Evolutionary conservation across 352 stramenopile genomes (phyloP).

Genomic region (Globisporangium cederbergense): DNA sequence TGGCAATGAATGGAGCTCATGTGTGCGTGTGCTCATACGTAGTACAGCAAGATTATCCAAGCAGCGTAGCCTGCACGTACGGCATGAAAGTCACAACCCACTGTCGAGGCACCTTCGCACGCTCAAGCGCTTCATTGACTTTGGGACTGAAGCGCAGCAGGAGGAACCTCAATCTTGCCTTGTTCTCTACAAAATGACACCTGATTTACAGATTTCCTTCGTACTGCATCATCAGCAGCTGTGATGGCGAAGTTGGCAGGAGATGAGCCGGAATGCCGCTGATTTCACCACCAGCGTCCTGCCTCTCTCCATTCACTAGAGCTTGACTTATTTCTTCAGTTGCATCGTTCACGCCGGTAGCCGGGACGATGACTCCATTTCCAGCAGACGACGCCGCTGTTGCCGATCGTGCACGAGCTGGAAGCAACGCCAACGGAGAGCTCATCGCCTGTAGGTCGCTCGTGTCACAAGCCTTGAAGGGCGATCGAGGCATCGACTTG

Average conservation of each 20-base stretch:
- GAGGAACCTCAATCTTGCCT: too few relatives aligned
- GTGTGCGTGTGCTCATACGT: slow-evolving; percentile 1
- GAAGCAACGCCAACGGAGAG: neutral
- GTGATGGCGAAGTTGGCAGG: slow-evolving; percentile 3
- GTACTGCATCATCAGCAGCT: slow-evolving; percentile 17
- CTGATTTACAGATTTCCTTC: slow-evolving; percentile 14
- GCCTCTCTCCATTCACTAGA: neutral
- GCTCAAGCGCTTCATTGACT: neutral
- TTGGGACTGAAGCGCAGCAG: neutral
- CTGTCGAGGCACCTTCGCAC: neutral
- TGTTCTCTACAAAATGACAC: too few relatives aligned
- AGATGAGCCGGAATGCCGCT: neutral
- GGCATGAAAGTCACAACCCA: neutral
- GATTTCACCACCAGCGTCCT: neutral
- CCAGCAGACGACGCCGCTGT: neutral
- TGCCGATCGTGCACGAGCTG: slow-evolving; percentile 2
- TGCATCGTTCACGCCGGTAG: neutral
- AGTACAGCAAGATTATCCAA: neutral
- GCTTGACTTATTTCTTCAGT: neutral
- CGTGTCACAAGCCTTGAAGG: slow-evolving; percentile 7
- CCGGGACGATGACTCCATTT: neutral
- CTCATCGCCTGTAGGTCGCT: neutral
- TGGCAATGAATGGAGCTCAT: slow-evolving; percentile 9
- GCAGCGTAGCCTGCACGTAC: neutral
- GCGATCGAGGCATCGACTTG: slow-evolving; percentile 7